Percentiles rank a stretch among this genome's conserved stretches.
Evolutionary conservation across 495 filamentous ascomycete species (phyloP).

Genomic region (Talaromyces liani): DNA sequence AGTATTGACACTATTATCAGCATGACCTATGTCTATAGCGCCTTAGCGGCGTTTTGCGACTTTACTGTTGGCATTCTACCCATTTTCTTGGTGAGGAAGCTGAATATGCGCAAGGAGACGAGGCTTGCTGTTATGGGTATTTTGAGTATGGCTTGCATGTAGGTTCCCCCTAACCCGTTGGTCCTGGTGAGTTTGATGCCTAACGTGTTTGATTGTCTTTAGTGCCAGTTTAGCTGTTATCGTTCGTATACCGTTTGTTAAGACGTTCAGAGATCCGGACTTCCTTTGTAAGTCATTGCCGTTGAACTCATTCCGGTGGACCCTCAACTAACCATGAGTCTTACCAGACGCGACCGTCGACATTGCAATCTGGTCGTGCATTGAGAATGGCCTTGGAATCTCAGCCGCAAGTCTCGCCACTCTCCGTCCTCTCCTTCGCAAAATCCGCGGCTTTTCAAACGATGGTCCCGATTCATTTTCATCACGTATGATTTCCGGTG

Average conservation of each 20-base stretch:
- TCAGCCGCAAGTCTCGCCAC: slow-evolving; percentile 40
- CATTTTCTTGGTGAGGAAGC: slow-evolving; percentile 27
- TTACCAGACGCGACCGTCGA: slow-evolving; percentile 28
- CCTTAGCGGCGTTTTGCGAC: slow-evolving; percentile 25
- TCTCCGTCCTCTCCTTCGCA: slow-evolving; percentile 37
- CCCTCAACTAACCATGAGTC: background rate
- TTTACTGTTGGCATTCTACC: slow-evolving; percentile 27
- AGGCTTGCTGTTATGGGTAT: slow-evolving; percentile 34
- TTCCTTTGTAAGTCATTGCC: slow-evolving; percentile 29
- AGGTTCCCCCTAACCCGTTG: slow-evolving; percentile 10
- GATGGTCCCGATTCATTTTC: slow-evolving; percentile 7
- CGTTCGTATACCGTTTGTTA: slow-evolving; percentile 32
- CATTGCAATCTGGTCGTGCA: slow-evolving; percentile 38
- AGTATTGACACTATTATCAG: slow-evolving; percentile 25
- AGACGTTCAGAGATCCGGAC: slow-evolving; percentile 27
- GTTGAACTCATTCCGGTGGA: background rate
- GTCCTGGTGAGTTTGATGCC: background rate
- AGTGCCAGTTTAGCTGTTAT: slow-evolving; percentile 36
- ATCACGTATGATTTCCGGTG: background rate
- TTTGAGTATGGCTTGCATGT: slow-evolving; percentile 39
- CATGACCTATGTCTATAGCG: slow-evolving; percentile 38
- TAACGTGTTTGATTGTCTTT: background rate
- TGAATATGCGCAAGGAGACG: slow-evolving; percentile 30
- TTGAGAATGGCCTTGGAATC: slow-evolving; percentile 39
- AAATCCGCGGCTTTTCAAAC: slow-evolving; percentile 22